These are phyloP conservation scores for Eucalyptus victrix DNA, from an alignment of 345 rosid genomes.

Conservation along the genomic window DNA sequence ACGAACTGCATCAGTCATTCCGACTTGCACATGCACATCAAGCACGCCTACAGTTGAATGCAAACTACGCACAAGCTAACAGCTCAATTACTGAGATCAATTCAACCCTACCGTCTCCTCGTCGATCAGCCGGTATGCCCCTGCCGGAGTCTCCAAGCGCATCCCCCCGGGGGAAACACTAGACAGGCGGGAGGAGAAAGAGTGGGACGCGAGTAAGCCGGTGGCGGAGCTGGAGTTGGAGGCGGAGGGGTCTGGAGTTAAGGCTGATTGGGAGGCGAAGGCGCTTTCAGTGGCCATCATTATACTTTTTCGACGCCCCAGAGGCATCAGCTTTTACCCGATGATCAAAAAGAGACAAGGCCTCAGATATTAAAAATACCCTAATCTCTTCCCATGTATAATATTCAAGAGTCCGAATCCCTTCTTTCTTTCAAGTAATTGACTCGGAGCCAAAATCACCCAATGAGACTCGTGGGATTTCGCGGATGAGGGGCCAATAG, in stretches of 20 bases:
- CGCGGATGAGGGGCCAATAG: not conserved
- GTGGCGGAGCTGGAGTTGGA: not conserved
- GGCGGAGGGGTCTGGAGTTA: not conserved
- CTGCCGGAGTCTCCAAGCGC: not conserved
- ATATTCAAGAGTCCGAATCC: too few relatives aligned
- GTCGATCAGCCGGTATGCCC: conserved; percentile 17
- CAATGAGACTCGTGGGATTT: rapidly evolving
- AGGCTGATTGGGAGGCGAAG: not conserved
- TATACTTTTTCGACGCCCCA: too few relatives aligned
- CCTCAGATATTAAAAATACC: too few relatives aligned
- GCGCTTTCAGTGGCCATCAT: not conserved
- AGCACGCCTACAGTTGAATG: not conserved
- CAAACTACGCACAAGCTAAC: too few relatives aligned
- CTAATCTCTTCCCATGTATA: too few relatives aligned
- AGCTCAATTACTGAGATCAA: not conserved
- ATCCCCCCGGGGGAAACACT: too few relatives aligned
- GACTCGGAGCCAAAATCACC: rapidly evolving
- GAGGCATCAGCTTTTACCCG: rapidly evolving
- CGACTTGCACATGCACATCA: too few relatives aligned
- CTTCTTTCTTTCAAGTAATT: too few relatives aligned
- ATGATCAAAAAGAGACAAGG: too few relatives aligned
- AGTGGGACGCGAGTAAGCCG: not conserved
- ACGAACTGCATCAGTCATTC: too few relatives aligned
- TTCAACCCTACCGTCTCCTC: conserved; percentile 7
- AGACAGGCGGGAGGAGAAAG: not conserved